These are phyloP conservation scores for Saccharomyces pastorianus DNA, from an alignment of 1,139 yeast genomes.

Conservation along the genomic window DNA sequence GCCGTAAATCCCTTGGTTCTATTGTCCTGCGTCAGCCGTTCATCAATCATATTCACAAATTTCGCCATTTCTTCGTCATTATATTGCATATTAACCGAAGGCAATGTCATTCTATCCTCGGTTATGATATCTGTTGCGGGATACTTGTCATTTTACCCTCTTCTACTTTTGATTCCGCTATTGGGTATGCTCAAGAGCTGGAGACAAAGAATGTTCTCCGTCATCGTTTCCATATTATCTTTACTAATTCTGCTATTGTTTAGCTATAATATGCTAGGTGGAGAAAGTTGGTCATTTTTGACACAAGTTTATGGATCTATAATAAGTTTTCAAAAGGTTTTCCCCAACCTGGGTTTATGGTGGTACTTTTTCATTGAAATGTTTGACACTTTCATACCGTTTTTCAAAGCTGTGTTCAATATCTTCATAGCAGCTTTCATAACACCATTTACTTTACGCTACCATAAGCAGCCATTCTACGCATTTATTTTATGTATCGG, in stretches of 20 bases:
- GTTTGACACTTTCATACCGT: conserved; percentile 81
- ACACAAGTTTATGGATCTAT: conserved; percentile 28
- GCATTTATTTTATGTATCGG: conserved; percentile 57
- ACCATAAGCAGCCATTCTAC: conserved; percentile 56
- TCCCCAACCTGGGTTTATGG: conserved; percentile 79
- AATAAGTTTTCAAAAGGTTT: conserved; percentile 53
- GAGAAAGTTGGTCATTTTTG: not conserved
- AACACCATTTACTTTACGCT: conserved; percentile 66
- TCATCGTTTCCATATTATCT: conserved; percentile 21
- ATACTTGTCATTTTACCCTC: conserved; percentile 56
- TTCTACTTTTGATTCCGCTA: conserved; percentile 52
- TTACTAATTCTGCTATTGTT: conserved; percentile 32
- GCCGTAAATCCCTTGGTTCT: conserved; percentile 74
- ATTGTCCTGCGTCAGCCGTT: conserved; percentile 59
- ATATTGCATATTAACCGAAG: conserved; percentile 35
- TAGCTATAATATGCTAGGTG: conserved; percentile 30
- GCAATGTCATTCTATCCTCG: conserved; percentile 41
- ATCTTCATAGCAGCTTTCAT: conserved; percentile 61
- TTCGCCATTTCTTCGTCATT: conserved; percentile 47
- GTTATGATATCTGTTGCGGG: conserved; percentile 54
- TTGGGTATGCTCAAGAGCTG: conserved; percentile 29
- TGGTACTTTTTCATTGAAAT: conserved; percentile 97
- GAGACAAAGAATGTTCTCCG: conserved; percentile 7
- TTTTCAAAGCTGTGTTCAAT: conserved; percentile 79
- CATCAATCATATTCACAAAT: conserved; percentile 57